phyloP scores from a whole-genome alignment of 768 basidiomycete species.

The Leucocoprinus leucothites region DNA sequence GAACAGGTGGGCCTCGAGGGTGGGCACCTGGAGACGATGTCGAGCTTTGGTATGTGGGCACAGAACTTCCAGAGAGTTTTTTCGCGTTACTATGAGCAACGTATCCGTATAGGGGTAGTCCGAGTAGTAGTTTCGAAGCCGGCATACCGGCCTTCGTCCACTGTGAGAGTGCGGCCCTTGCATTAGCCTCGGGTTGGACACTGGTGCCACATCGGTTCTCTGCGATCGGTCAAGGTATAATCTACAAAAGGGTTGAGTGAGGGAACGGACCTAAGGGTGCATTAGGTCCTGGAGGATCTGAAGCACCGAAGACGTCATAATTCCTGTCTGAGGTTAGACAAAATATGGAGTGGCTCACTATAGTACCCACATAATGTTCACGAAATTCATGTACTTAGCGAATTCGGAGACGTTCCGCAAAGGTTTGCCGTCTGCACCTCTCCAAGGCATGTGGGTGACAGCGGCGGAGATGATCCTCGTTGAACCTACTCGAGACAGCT shows the following conservation, averaged over 20 bases:
- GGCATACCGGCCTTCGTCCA: slow-evolving; percentile 73
- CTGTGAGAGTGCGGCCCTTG: slow-evolving; percentile 54
- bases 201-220: slow-evolving; percentile 61
- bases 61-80: slow-evolving; percentile 26
- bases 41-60: slow-evolving; percentile 6
- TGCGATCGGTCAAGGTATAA: too few species aligned
- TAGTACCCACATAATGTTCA: slow-evolving; percentile 55
- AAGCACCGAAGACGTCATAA: slow-evolving; percentile 68
- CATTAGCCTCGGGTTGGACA: slow-evolving; percentile 58
- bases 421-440: slow-evolving; percentile 55
- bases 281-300: slow-evolving; percentile 67
- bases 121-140: slow-evolving; percentile 63
- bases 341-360: not conserved
- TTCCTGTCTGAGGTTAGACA: slow-evolving; percentile 47
- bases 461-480: slow-evolving; percentile 67
- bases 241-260: too few species aligned
- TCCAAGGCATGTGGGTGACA: slow-evolving; percentile 65
- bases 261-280: slow-evolving; percentile 52
- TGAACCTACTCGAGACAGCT: slow-evolving; percentile 23
- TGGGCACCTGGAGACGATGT: slow-evolving; percentile 31
- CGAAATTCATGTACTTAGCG: slow-evolving; percentile 58
- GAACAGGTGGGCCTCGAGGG: slow-evolving; percentile 15
- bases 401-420: slow-evolving; percentile 62
- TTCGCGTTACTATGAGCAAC: slow-evolving; percentile 43
- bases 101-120: slow-evolving; percentile 69